Evolutionary conservation across 208 protist species (phyloP), one percentile per base, ranked within the genome.

Genomic region (Phytomonas francai): DNA sequence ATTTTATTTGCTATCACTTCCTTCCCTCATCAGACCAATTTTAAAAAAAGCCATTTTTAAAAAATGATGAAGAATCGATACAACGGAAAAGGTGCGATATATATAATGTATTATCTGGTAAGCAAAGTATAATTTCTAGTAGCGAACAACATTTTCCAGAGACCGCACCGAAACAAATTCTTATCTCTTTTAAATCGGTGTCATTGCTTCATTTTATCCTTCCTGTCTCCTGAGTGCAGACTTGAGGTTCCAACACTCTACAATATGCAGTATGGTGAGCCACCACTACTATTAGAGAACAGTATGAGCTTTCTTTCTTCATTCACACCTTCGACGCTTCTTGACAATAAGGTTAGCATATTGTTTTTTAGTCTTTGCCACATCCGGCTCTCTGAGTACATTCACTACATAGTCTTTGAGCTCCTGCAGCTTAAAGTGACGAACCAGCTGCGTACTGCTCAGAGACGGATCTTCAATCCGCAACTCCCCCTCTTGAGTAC

Each of bases 301-400:
- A 2, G 0, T 54, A 25, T 19, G 19, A 25, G 2, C 19, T 22
- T 54, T 49, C 6, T 22, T 49, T 19, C 39, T 49, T 54, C 19
- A 54, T 54, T 54, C 45, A 54, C 45, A 7, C 22, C 45, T 54
- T 54, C 45, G 45, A 54, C 45, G 45, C 45, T 54, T 54, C 45
- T 54, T 54, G 6, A 54, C 45, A 54, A 54, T 54, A 54, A 54
- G 45, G 6, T 54, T 54, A 54, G 45, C 45, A 25, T 22, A 54
- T 19, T 54, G 45, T 54, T 54, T 54, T 54, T 54, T 54, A 25
- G 45, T 54, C 19, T 19, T 54, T 54, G 19, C 45, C 1, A 54
- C 19, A 25, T 54, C 22, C 8, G 45, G 45, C 19, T 54, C 45
- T 19, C 2, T 12, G 19, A 54, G 45, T 19, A 54, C 45, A 54